A percentile compares a stretch with the other conserved stretches of the same genome.
These are phyloP conservation scores for Trichoderma koningii DNA, from an alignment of 2,329 filamentous ascomycete species.

Conservation along the genomic window DNA sequence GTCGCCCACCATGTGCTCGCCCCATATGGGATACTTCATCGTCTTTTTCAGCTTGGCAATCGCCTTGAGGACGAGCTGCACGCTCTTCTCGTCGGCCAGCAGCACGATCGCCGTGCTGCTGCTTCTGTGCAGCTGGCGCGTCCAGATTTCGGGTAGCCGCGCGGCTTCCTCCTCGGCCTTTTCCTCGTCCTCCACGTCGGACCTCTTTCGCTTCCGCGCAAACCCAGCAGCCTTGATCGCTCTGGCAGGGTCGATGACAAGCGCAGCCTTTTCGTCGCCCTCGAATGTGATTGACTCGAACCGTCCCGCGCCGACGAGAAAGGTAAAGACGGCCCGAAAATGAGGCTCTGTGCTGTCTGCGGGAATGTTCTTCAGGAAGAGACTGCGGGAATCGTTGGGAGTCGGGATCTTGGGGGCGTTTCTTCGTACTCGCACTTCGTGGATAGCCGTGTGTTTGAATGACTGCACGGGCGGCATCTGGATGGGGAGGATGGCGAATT, in stretches of 20 bases:
- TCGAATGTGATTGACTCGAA: slow-evolving; percentile 81
- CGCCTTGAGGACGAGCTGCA: slow-evolving; percentile 76
- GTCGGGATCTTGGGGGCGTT: slow-evolving; percentile 80
- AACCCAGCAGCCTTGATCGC: slow-evolving; percentile 42
- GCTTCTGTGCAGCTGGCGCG: slow-evolving; percentile 67
- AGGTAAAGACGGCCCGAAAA: slow-evolving; percentile 72
- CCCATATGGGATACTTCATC: slow-evolving; percentile 69
- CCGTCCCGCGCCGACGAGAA: slow-evolving; percentile 72
- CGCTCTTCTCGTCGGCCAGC: slow-evolving; percentile 80
- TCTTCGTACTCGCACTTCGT: slow-evolving; percentile 84
- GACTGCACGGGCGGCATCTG: slow-evolving; percentile 64
- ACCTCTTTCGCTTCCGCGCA: slow-evolving; percentile 46
- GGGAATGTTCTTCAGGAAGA: slow-evolving; percentile 91
- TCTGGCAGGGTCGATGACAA: slow-evolving; percentile 54
- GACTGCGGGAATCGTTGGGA: slow-evolving; percentile 70
- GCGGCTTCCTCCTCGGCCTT: slow-evolving; percentile 57
- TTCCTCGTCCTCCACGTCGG: slow-evolving; percentile 57
- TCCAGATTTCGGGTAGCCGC: slow-evolving; percentile 72
- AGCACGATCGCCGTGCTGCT: slow-evolving; percentile 79
- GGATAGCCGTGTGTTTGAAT: slow-evolving; percentile 63
- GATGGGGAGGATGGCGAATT: slow-evolving; percentile 71
- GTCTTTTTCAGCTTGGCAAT: slow-evolving; percentile 62
- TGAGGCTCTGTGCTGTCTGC: slow-evolving; percentile 78
- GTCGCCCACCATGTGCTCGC: slow-evolving; percentile 58
- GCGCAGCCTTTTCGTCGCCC: slow-evolving; percentile 51